These are phyloP conservation scores for Cystobasidium ongulense DNA, from an alignment of 768 basidiomycete species.

Conservation along the genomic window DNA sequence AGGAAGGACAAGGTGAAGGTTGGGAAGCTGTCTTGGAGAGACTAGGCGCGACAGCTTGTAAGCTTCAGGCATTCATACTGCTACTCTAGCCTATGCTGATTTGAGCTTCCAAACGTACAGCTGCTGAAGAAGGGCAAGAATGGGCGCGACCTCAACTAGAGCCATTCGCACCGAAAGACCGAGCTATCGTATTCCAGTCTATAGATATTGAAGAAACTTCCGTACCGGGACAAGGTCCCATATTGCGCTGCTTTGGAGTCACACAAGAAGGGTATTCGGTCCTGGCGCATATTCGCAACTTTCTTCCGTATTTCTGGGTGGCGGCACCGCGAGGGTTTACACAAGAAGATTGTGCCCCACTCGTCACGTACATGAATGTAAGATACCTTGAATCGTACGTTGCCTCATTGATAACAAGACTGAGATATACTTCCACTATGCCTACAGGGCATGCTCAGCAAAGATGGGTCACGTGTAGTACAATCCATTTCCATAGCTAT, in stretches of 20 bases:
- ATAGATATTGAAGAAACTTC: slow-evolving; percentile 75
- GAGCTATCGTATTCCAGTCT: slow-evolving; percentile 63
- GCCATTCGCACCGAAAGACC: not conserved
- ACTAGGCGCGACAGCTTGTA: slow-evolving; percentile 9
- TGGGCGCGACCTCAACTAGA: slow-evolving; percentile 59
- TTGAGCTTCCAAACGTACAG: slow-evolving; percentile 1
- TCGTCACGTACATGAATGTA: slow-evolving; percentile 68
- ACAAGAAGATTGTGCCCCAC: slow-evolving; percentile 57
- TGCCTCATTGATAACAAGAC: too few relatives aligned
- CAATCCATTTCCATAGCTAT: slow-evolving; percentile 36
- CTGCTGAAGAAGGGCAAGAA: slow-evolving; percentile 45
- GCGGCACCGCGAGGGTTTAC: slow-evolving; percentile 75
- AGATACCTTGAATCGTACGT: slow-evolving; percentile 40
- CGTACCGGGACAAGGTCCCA: slow-evolving; percentile 51
- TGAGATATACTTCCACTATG: not conserved
- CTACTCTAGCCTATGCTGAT: not conserved
- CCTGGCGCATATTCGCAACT: slow-evolving; percentile 68
- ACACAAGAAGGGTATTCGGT: slow-evolving; percentile 82
- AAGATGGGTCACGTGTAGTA: slow-evolving; percentile 12
- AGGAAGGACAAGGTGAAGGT: slow-evolving; percentile 20
- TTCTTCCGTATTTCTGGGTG: slow-evolving; percentile 88
- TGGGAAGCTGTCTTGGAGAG: slow-evolving; percentile 28
- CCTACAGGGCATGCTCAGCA: slow-evolving; percentile 2
- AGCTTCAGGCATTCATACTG: not conserved
- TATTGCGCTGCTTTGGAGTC: slow-evolving; percentile 73